Conservation (phyloP, 495 filamentous ascomycete species). For the Daldinia loculata region DNA sequence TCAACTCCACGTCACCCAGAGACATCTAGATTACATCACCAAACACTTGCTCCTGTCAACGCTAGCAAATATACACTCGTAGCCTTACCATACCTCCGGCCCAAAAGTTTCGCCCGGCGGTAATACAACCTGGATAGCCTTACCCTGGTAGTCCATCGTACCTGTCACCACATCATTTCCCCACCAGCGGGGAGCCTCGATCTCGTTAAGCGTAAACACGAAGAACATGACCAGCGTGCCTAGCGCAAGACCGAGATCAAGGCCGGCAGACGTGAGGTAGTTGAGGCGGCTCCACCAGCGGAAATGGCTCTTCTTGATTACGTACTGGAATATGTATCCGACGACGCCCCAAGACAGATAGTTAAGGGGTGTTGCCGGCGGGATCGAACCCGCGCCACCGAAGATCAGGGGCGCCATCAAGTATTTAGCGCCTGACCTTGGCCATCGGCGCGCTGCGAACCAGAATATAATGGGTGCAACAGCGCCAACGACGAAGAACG, state of each 20-base stretch:
- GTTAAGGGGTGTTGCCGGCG: conserved; percentile 73
- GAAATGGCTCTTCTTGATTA: conserved; percentile 64
- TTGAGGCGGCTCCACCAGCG: conserved; percentile 75
- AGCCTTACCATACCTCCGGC: conserved; percentile 56
- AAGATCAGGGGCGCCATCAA: conserved; percentile 74
- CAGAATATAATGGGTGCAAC: conserved; percentile 65
- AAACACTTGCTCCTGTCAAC: too few species aligned
- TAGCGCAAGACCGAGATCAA: conserved; percentile 70
- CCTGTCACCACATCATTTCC: conserved; percentile 58
- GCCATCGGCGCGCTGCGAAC: conserved; percentile 62
- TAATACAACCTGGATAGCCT: conserved; percentile 60
- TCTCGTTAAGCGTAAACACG: conserved; percentile 58
- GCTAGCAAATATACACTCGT: neutral
- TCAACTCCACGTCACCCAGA: too few species aligned
- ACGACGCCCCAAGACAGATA: conserved; percentile 75
- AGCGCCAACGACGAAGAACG: conserved; percentile 71
- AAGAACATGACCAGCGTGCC: conserved; percentile 71
- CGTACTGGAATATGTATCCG: conserved; percentile 70
- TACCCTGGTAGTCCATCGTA: conserved; percentile 62
- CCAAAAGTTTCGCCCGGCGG: conserved; percentile 66
- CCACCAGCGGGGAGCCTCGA: conserved; percentile 64
- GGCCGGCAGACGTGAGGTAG: conserved; percentile 67
- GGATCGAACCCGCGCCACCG: conserved; percentile 69
- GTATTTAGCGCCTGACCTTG: conserved; percentile 61
- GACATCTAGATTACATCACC: too few species aligned